These are phyloP conservation scores for Phytophthora ramorum DNA, from an alignment of 352 stramenopile genomes.

Conservation along the genomic window DNA sequence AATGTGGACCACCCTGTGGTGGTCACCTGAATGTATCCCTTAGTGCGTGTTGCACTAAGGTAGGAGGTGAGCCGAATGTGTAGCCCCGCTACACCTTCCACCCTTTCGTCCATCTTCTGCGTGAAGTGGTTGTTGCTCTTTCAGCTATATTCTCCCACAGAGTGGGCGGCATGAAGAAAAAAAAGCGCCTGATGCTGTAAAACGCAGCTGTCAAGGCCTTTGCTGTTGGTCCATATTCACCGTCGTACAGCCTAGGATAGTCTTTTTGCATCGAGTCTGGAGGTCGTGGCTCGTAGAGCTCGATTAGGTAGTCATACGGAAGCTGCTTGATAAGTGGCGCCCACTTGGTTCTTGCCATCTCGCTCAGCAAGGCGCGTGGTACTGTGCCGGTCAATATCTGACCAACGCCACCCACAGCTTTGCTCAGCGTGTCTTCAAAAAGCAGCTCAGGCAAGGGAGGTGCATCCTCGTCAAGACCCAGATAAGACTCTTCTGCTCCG, in stretches of 20 bases:
- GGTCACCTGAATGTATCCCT: too few species aligned
- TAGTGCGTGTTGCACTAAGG: not conserved
- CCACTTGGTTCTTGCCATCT: not conserved
- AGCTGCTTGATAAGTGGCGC: not conserved
- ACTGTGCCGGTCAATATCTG: not conserved
- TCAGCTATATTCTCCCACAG: slow-evolving; percentile 1
- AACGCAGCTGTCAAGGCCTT: not conserved
- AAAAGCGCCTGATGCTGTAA: not conserved
- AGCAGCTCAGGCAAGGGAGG: not conserved
- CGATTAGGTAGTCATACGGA: slow-evolving; percentile 16
- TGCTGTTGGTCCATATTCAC: not conserved
- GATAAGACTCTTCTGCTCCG: too few species aligned
- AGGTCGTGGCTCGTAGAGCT: slow-evolving; percentile 5
- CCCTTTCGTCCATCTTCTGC: slow-evolving; percentile 6
- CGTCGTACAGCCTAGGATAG: slow-evolving; percentile 5
- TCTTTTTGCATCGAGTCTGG: not conserved
- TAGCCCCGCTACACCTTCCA: too few species aligned
- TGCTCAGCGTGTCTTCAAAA: not conserved
- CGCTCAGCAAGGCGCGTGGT: not conserved
- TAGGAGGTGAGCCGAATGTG: too few species aligned
- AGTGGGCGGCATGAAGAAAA: slow-evolving; percentile 10
- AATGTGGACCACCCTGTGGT: too few species aligned
- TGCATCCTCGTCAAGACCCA: too few species aligned
- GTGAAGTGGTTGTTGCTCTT: slow-evolving; percentile 10
- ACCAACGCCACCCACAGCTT: not conserved